These are phyloP conservation scores for Ophiocytium majus DNA, from an alignment of 352 stramenopile species.

Conservation along the genomic window DNA sequence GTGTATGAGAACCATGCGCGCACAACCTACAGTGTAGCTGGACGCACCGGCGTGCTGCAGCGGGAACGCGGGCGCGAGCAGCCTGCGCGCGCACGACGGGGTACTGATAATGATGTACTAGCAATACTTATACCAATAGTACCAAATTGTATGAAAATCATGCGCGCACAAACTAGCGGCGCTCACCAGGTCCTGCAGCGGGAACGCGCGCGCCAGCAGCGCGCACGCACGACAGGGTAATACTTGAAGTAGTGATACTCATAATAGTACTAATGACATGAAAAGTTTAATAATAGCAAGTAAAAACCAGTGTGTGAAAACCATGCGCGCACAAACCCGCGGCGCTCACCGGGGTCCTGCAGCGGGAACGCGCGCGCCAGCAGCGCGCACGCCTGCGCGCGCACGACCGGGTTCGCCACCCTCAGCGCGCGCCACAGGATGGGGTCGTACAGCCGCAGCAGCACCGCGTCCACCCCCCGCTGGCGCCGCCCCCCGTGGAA, in stretches of 20 bases:
- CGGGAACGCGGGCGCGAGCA: too few relatives aligned
- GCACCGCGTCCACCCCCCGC: conserved; percentile 63
- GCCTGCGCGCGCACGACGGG: too few relatives aligned
- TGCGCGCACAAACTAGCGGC: background rate
- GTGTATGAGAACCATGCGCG: too few relatives aligned
- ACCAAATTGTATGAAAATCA: background rate
- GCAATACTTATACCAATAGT: background rate
- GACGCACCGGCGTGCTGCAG: too few relatives aligned
- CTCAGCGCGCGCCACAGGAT: conserved; percentile 72
- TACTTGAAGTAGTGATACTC: background rate
- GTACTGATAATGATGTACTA: background rate
- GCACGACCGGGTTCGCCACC: conserved; percentile 65
- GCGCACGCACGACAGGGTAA: too few relatives aligned
- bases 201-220: too few relatives aligned
- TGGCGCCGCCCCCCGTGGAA: conserved; percentile 41
- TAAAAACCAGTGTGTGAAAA: background rate
- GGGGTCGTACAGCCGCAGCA: conserved; percentile 69
- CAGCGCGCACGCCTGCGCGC: conserved; percentile 61
- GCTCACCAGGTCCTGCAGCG: conserved; percentile 40
- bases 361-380: conserved; percentile 48
- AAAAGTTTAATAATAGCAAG: background rate
- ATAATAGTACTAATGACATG: background rate
- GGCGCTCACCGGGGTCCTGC: conserved; percentile 31
- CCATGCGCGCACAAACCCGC: background rate
- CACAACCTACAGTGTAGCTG: too few relatives aligned